These are phyloP conservation scores for Fraxinus floribunda DNA, from an alignment of 305 asterid genomes.

Conservation along the genomic window DNA sequence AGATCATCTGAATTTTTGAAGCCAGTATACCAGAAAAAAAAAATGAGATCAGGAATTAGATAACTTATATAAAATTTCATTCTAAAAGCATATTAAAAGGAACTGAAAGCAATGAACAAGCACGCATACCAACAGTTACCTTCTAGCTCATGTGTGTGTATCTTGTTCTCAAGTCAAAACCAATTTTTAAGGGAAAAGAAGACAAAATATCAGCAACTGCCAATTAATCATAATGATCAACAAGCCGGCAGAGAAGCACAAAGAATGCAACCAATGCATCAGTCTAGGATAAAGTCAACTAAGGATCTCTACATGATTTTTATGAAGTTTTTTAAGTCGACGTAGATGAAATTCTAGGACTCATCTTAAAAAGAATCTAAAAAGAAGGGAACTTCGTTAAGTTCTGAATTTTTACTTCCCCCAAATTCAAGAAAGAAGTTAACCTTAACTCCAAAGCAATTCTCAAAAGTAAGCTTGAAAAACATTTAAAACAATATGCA, in stretches of 20 bases:
- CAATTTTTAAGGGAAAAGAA: neutral
- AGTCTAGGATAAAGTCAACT: neutral
- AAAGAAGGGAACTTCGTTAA: neutral
- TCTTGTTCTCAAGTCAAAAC: slow-evolving; percentile 2
- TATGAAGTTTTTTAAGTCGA: neutral
- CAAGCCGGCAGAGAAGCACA: neutral
- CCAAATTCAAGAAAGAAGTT: neutral
- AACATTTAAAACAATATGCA: neutral
- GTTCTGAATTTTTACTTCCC: neutral
- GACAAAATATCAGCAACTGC: neutral
- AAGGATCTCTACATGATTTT: neutral
- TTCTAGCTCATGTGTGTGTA: neutral
- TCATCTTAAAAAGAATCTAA: neutral
- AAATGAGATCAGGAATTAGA: slow-evolving; percentile 25
- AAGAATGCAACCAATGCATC: neutral
- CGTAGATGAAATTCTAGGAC: neutral
- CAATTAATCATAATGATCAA: neutral
- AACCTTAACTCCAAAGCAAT: neutral
- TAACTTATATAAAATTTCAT: neutral
- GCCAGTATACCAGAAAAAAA: slow-evolving; percentile 25
- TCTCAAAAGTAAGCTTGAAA: neutral
- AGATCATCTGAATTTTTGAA: slow-evolving; percentile 50
- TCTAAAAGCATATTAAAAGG: neutral
- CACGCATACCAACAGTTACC: neutral
- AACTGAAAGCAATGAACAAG: neutral